Conservation (phyloP, 2,329 filamentous ascomycete species). For the Pseudogymnoascus sp. region DNA sequence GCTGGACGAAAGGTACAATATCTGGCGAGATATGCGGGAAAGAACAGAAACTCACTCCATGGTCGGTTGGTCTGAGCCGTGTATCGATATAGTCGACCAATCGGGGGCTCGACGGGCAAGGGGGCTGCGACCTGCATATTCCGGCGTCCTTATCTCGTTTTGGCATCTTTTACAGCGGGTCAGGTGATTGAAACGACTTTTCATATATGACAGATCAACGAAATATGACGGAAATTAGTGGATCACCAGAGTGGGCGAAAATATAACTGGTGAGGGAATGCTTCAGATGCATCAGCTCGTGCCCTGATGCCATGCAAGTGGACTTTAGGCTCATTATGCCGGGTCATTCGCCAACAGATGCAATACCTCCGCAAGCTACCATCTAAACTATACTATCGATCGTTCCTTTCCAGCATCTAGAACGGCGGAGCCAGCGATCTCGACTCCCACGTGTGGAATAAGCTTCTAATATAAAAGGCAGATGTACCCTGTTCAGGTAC, state of each 20-base stretch:
- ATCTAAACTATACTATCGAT: background rate
- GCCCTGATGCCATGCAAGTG: background rate
- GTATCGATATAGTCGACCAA: background rate
- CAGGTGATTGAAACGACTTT: background rate
- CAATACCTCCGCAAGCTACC: background rate
- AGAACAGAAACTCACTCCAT: background rate
- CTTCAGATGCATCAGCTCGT: background rate
- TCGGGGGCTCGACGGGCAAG: background rate
- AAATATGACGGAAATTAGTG: background rate
- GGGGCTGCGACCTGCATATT: slow-evolving; percentile 1
- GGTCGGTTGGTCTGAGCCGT: background rate
- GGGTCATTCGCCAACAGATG: background rate
- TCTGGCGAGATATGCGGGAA: background rate
- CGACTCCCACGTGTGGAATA: background rate
- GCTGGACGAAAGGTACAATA: background rate
- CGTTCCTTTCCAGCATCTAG: background rate
- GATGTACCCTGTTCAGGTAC: background rate
- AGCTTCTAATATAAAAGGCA: background rate
- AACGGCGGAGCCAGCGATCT: background rate
- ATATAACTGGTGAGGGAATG: background rate
- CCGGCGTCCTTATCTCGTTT: background rate
- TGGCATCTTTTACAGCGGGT: background rate
- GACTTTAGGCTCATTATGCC: background rate
- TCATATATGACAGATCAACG: background rate
- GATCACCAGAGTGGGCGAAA: background rate